Evolutionary conservation across 2,329 filamentous ascomycete species (phyloP), one percentile per base, ranked within the genome.

Genomic region (Colletotrichum australisinense): DNA sequence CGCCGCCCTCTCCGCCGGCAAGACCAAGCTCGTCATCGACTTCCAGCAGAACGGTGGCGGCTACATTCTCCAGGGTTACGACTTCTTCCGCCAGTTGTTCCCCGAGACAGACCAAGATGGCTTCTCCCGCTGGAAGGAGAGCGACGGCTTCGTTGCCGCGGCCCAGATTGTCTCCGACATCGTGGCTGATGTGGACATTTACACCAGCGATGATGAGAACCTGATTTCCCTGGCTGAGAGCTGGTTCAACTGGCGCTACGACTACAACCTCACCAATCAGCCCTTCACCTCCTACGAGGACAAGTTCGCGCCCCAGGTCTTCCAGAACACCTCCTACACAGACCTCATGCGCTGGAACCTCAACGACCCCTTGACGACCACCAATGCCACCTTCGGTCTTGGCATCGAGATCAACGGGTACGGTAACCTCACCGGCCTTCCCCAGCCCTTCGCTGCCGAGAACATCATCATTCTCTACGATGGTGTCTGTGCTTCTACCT

Each of bases 1-100:
- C 22, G 71, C 80, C 5, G 80, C 81, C 16, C 74, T 79, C 2
- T 82, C 83, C 7, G 85, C 84, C 2, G 87, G 87, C 73, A 91
- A 90, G 81, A 90, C 85, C 46, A 90, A 90, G 80, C 85, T 92
- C 0, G 86, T 92, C 26, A 82, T 93, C 35, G 90, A 92, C 76
- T 80, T 92, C 11, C 86, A 85, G 11, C 85, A 84, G 52, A 92
- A 92, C 75, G 87, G 85, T 6, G 90, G 90, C 55, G 90, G 91
- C 30, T 86, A 84, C 14, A 87, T 92, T 62, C 78, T 90, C 11
- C 85, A 88, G 38, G 89, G 87, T 14, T 89, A 90, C 76, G 89
- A 91, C 76, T 83, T 92, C 35, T 91, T 91, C 82, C 87, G 88
- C 66, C 78, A 86, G 77, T 83, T 91, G 1, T 88, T 90, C 70